Evolutionary conservation across 352 stramenopile genomes (phyloP).

Genomic region (Globisporangium spiculum): DNA sequence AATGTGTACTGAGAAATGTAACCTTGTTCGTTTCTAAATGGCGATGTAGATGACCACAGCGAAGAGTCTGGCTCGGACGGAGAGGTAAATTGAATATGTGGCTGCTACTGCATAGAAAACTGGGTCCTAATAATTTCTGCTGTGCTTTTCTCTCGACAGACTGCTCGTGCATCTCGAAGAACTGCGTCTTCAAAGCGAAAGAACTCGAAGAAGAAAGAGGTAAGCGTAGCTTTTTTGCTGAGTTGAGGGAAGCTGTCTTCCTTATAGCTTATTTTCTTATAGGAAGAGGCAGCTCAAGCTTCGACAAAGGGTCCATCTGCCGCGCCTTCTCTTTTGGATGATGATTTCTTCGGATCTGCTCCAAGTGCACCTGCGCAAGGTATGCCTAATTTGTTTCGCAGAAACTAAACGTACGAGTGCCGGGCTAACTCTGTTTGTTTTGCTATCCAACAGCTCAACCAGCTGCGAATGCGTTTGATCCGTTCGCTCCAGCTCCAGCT

Average conservation of each 20-base stretch:
- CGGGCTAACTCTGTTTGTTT: neutral
- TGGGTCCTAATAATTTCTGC: neutral
- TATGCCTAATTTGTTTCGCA: slow-evolving; percentile 17
- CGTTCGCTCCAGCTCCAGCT: slow-evolving; percentile 47
- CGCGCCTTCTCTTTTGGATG: slow-evolving; percentile 68
- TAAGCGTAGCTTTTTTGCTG: slow-evolving; percentile 13
- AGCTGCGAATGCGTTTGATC: slow-evolving; percentile 56
- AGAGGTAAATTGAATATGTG: slow-evolving; percentile 29
- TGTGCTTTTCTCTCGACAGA: slow-evolving; percentile 5
- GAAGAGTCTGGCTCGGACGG: slow-evolving; percentile 75
- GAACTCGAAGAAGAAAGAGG: slow-evolving; percentile 75
- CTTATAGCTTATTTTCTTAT: slow-evolving; percentile 11
- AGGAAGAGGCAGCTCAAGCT: slow-evolving; percentile 37
- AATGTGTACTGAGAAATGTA: neutral
- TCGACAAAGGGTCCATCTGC: slow-evolving; percentile 54
- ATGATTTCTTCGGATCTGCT: slow-evolving; percentile 66
- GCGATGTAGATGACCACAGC: slow-evolving; percentile 43
- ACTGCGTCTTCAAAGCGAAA: slow-evolving; percentile 59
- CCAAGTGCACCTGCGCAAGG: slow-evolving; percentile 32
- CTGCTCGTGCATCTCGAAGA: slow-evolving; percentile 39
- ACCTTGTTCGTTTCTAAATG: neutral
- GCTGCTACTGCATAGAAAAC: neutral
- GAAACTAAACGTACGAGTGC: neutral
- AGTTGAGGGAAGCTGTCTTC: neutral
- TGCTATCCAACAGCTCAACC: slow-evolving; percentile 16